These are phyloP conservation scores for Darksidea phi DNA, from an alignment of 495 filamentous ascomycete species.

Conservation along the genomic window DNA sequence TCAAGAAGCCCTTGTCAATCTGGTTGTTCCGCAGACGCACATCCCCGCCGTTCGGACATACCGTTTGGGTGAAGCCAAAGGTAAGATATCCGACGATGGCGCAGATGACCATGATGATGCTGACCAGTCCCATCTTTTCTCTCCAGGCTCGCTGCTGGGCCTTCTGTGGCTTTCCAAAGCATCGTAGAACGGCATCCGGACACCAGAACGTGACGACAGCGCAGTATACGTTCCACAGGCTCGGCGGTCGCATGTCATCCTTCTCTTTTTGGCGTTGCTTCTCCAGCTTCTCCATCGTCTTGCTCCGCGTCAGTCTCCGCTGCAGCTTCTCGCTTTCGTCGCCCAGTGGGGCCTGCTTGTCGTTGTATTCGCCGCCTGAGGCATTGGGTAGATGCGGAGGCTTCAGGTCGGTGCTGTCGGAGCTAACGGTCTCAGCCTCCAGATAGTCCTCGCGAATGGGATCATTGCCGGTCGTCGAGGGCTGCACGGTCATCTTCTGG, in stretches of 20 bases:
- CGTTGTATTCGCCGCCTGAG: slow-evolving; percentile 33
- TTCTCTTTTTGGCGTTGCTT: slow-evolving; percentile 62
- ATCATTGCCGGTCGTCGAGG: slow-evolving; percentile 89
- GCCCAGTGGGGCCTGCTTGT: slow-evolving; percentile 44
- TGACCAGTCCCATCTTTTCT: slow-evolving; percentile 97
- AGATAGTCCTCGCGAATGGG: slow-evolving; percentile 72
- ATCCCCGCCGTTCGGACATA: slow-evolving; percentile 68
- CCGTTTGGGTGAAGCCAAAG: slow-evolving; percentile 88
- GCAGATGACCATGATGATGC: slow-evolving; percentile 85
- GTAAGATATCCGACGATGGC: slow-evolving; percentile 92
- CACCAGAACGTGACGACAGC: slow-evolving; percentile 91
- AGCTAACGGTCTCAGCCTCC: slow-evolving; percentile 57
- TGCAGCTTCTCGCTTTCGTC: slow-evolving; percentile 36
- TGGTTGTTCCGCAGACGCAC: slow-evolving; percentile 74
- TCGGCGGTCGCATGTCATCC: slow-evolving; percentile 74
- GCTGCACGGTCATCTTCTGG: slow-evolving; percentile 80
- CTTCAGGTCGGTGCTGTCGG: slow-evolving; percentile 56
- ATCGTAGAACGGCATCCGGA: slow-evolving; percentile 77
- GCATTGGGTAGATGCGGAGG: slow-evolving; percentile 33
- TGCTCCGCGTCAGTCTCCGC: slow-evolving; percentile 54
- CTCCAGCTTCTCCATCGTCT: slow-evolving; percentile 55
- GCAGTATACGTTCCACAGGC: slow-evolving; percentile 94
- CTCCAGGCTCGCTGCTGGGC: slow-evolving; percentile 93
- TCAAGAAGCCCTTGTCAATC: slow-evolving; percentile 81
- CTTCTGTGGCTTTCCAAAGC: slow-evolving; percentile 83